Conservation (phyloP, 352 stramenopile genomes). For the Globisporangium alternatum region DNA sequence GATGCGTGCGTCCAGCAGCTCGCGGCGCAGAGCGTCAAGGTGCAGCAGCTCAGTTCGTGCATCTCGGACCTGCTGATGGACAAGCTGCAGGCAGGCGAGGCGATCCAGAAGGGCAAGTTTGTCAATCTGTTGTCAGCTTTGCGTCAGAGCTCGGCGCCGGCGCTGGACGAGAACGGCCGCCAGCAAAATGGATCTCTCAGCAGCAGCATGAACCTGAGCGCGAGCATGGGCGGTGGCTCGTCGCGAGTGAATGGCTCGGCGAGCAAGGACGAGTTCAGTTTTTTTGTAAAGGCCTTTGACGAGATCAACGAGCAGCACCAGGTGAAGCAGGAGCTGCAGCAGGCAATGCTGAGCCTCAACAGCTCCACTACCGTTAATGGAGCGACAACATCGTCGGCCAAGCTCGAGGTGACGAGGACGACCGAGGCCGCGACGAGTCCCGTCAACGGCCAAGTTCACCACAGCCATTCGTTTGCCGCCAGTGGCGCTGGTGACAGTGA, state of each 20-base stretch:
- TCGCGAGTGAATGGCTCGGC: neutral
- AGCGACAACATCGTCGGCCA: constrained; percentile 20
- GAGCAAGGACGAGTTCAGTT: constrained; percentile 62
- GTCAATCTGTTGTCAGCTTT: constrained; percentile 45
- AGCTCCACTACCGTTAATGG: constrained; percentile 28
- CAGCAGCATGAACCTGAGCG: constrained; percentile 35
- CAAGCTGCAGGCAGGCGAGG: constrained; percentile 43
- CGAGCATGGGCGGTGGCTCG: constrained; percentile 4
- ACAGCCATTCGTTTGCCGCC: neutral
- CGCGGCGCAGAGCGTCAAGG: constrained; percentile 34
- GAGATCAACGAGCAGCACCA: constrained; percentile 53
- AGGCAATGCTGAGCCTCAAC: constrained; percentile 36
- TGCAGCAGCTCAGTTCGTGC: constrained; percentile 37
- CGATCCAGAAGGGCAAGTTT: constrained; percentile 50
- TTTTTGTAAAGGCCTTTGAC: constrained; percentile 66
- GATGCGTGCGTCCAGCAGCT: constrained; percentile 43
- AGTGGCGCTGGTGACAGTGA: constrained; percentile 1
- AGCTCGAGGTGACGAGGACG: constrained; percentile 1
- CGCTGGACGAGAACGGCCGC: neutral
- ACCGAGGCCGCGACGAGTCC: neutral
- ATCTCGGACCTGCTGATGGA: constrained; percentile 53
- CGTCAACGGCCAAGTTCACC: neutral
- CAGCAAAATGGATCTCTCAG: constrained; percentile 24
- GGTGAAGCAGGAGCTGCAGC: constrained; percentile 47
- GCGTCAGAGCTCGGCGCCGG: constrained; percentile 29